Evolutionary conservation across 129 eudicot species (phyloP).

Genomic region (Silybum marianum): DNA sequence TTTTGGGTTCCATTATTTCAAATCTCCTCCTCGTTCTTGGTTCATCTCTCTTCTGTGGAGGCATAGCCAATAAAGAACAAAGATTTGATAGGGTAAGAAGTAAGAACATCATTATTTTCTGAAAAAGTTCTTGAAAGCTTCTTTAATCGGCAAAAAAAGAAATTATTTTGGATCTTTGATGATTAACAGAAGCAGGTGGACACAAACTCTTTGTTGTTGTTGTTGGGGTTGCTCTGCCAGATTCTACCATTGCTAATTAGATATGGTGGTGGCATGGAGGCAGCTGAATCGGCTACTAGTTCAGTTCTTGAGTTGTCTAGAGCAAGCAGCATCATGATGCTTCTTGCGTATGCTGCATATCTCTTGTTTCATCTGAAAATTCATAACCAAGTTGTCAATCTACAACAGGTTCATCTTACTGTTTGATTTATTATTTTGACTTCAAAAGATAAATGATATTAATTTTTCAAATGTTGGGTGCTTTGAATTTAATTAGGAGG

Average conservation of each 20-base stretch:
- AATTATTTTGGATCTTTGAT: slow-evolving; percentile 21
- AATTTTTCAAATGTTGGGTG: slow-evolving; percentile 1
- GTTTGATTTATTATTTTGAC: neutral
- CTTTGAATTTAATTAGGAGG: slow-evolving; percentile 27
- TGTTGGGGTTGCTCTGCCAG: slow-evolving; percentile 79
- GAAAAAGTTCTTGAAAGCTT: neutral
- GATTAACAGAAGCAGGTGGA: slow-evolving; percentile 74
- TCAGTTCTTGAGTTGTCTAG: slow-evolving; percentile 62
- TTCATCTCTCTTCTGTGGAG: slow-evolving; percentile 85
- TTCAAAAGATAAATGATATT: neutral
- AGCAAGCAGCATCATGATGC: slow-evolving; percentile 67
- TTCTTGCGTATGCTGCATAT: slow-evolving; percentile 67
- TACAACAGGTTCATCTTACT: slow-evolving; percentile 44
- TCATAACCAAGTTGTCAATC: slow-evolving; percentile 63
- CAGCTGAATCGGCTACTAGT: neutral
- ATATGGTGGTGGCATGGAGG: slow-evolving; percentile 15
- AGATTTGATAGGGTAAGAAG: slow-evolving; percentile 59
- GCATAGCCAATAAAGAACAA: slow-evolving; percentile 73
- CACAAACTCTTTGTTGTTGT: slow-evolving; percentile 57
- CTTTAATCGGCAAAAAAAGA: neutral
- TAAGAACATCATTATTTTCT: slow-evolving; percentile 15
- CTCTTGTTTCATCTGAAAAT: slow-evolving; percentile 79
- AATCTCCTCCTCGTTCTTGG: slow-evolving; percentile 95
- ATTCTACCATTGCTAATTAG: slow-evolving; percentile 60
- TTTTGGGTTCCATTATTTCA: slow-evolving; percentile 82